These are phyloP conservation scores for Citrus glauca DNA, from an alignment of 345 rosid genomes.

Conservation along the genomic window DNA sequence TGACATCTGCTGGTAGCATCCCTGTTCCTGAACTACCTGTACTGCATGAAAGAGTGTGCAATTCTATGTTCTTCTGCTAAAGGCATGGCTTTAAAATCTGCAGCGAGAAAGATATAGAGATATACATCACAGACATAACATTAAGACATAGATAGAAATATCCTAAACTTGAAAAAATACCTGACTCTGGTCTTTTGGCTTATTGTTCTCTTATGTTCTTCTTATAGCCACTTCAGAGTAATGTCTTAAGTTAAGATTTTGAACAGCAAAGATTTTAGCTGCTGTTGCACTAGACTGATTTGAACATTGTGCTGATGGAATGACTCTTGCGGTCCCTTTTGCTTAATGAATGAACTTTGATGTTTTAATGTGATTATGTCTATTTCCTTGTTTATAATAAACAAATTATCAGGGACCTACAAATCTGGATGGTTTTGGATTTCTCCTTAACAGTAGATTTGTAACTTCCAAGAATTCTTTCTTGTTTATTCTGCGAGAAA, in stretches of 20 bases:
- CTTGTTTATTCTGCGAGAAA: neutral
- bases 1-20: conserved; percentile 11
- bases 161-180: neutral
- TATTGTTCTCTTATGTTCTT: neutral
- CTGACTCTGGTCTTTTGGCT: neutral
- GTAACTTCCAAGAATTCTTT: neutral
- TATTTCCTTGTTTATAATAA: too few relatives aligned
- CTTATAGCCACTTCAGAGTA: too few relatives aligned
- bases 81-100: neutral
- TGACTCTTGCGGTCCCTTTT: neutral
- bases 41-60: conserved; percentile 18
- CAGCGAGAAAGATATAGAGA: neutral
- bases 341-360: neutral
- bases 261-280: neutral
- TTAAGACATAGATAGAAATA: neutral
- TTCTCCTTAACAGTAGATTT: neutral
- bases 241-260: neutral
- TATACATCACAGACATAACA: too few relatives aligned
- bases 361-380: neutral
- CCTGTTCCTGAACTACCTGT: conserved; percentile 26
- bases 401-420: too few relatives aligned
- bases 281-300: neutral
- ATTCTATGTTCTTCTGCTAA: conserved; percentile 38
- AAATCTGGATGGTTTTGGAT: too few relatives aligned
- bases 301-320: neutral